These are phyloP conservation scores for Ballota nigra DNA, from an alignment of 257 asterid genomes.

Conservation along the genomic window DNA sequence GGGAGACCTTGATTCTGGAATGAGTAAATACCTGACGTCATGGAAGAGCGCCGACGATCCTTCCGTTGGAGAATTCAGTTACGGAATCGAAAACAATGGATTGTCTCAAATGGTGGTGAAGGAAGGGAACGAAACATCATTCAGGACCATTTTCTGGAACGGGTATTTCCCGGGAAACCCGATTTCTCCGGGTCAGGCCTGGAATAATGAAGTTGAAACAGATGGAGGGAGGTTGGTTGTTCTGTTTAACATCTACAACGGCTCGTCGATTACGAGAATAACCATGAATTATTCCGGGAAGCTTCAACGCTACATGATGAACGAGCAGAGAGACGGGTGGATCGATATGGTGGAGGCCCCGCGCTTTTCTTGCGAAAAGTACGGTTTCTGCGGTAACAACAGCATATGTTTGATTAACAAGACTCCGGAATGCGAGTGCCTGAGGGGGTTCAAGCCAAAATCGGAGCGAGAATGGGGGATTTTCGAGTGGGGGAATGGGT, in stretches of 20 bases:
- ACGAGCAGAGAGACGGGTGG: background rate
- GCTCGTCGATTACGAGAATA: background rate
- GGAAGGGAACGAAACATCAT: background rate
- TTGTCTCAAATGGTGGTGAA: background rate
- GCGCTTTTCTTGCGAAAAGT: background rate
- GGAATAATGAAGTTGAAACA: background rate
- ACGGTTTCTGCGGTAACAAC: constrained; percentile 31
- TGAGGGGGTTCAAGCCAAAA: constrained; percentile 39
- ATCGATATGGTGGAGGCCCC: background rate
- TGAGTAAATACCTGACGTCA: background rate
- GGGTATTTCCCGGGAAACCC: background rate
- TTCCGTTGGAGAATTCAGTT: background rate
- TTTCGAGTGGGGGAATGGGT: constrained; percentile 28
- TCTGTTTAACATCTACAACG: background rate
- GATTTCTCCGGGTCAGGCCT: background rate
- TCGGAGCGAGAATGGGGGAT: constrained; percentile 22
- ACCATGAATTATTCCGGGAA: background rate
- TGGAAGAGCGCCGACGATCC: constrained; percentile 22
- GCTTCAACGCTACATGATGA: background rate
- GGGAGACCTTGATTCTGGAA: background rate
- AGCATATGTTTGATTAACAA: constrained; percentile 25
- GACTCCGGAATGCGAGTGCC: constrained; percentile 32
- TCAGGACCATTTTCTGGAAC: constrained; percentile 12
- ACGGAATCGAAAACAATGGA: constrained; percentile 18
- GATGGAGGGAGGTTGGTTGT: background rate